Conservation (phyloP, 192 early-diverging fungal genomes). For the Geosiphon pyriformis region DNA sequence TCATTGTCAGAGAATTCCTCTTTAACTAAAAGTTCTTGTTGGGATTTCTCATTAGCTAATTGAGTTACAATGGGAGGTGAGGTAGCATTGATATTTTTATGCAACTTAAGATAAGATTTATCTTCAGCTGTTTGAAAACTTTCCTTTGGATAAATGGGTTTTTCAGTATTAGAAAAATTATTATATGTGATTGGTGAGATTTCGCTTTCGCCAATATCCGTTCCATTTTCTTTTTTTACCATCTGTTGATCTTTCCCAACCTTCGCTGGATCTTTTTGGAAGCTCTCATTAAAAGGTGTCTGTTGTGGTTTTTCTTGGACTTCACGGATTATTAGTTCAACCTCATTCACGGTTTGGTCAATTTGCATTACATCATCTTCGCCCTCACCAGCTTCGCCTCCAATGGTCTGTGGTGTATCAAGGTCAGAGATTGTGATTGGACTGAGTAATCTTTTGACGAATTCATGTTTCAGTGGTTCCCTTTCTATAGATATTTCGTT, state of each 20-base stretch:
- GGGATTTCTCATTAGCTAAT: neutral
- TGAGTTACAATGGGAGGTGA: neutral
- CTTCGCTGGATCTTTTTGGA: neutral
- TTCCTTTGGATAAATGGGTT: no score
- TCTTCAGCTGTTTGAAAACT: neutral
- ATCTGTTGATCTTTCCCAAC: neutral
- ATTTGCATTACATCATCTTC: neutral
- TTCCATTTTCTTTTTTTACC: neutral
- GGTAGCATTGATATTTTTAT: no score
- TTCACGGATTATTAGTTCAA: no score
- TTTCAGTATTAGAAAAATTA: no score
- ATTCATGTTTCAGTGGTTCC: neutral
- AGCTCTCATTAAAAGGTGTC: neutral
- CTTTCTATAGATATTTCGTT: no score
- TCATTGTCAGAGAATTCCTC: neutral
- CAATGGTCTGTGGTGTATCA: neutral
- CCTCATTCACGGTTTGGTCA: neutral
- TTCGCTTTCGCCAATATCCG: no score
- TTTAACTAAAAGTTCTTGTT: neutral
- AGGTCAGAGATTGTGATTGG: neutral
- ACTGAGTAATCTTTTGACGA: neutral
- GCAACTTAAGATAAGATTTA: no score
- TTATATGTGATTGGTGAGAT: no score
- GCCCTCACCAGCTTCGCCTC: conserved; percentile 5
- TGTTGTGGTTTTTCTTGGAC: no score